phyloP scores from a whole-genome alignment of 192 early-diverging fungal species.

The Podila verticillata region DNA sequence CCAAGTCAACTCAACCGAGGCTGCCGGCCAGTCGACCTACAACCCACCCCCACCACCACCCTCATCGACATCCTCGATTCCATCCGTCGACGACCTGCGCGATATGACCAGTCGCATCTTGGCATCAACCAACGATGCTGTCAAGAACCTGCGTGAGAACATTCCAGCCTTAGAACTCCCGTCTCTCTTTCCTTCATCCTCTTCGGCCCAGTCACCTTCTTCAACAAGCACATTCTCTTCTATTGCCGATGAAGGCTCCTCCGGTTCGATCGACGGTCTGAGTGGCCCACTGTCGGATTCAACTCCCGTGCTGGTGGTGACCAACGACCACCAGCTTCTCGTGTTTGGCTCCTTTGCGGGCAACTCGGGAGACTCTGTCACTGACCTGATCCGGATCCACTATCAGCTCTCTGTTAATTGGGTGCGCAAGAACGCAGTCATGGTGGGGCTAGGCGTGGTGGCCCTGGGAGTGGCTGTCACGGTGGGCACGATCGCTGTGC shows the following conservation, averaged over 20 bases:
- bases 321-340: not conserved
- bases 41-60: not conserved
- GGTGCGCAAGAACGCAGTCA: constrained; percentile 22
- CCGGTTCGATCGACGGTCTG: not conserved
- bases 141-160: constrained; percentile 42
- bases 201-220: constrained; percentile 4
- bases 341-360: constrained; percentile 16
- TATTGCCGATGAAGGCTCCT: not conserved
- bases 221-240: not conserved
- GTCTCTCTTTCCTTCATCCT: not conserved
- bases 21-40: not conserved
- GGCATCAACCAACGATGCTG: constrained; percentile 11
- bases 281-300: constrained; percentile 1
- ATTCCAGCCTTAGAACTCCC: constrained; percentile 24
- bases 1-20: constrained; percentile 36
- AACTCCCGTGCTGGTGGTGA: not conserved
- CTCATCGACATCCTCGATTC: constrained; percentile 12
- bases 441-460: not conserved
- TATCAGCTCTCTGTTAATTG: constrained; percentile 28
- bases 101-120: constrained; percentile 34
- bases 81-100: constrained; percentile 35
- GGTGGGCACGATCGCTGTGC: constrained; percentile 23
- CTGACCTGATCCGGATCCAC: constrained; percentile 26
- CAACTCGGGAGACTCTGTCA: constrained; percentile 4
- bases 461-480: constrained; percentile 4